Evolutionary conservation across 352 stramenopile species (phyloP).

Genomic region (Globisporangium solare): DNA sequence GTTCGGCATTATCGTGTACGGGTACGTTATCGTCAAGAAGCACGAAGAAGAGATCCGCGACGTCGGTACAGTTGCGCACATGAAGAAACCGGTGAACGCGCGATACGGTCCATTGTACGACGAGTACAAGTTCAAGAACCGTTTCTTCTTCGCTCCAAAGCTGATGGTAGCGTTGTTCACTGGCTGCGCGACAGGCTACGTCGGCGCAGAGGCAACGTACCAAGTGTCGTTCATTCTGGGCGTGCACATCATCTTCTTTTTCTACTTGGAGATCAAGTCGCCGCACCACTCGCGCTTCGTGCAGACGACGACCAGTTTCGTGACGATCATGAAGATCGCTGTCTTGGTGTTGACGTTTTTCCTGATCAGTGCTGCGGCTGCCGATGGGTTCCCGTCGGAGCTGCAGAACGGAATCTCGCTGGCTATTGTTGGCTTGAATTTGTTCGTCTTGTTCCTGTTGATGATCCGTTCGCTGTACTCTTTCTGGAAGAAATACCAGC

Average conservation of each 20-base stretch:
- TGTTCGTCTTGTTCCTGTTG: constrained; percentile 61
- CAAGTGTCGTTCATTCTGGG: constrained; percentile 55
- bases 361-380: constrained; percentile 48
- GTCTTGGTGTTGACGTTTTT: constrained; percentile 73
- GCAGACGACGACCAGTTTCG: constrained; percentile 67
- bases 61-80: constrained; percentile 66
- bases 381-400: constrained; percentile 50
- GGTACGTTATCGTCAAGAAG: constrained; percentile 63
- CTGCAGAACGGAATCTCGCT: constrained; percentile 67
- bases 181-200: constrained; percentile 52
- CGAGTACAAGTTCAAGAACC: constrained; percentile 87
- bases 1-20: constrained; percentile 74
- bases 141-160: constrained; percentile 81
- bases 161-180: constrained; percentile 67
- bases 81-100: constrained; percentile 81
- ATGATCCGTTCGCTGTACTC: constrained; percentile 66
- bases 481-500: constrained; percentile 69
- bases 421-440: constrained; percentile 61
- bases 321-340: constrained; percentile 76
- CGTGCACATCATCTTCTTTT: constrained; percentile 64
- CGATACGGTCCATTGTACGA: constrained; percentile 82
- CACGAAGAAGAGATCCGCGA: constrained; percentile 74
- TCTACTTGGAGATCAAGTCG: constrained; percentile 65
- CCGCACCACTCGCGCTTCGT: constrained; percentile 69
- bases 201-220: constrained; percentile 39